Evolutionary conservation across 192 early-diverging fungal species (phyloP), one percentile per base, ranked within the genome.

Genomic region (Phlyctochytrium bullatum): DNA sequence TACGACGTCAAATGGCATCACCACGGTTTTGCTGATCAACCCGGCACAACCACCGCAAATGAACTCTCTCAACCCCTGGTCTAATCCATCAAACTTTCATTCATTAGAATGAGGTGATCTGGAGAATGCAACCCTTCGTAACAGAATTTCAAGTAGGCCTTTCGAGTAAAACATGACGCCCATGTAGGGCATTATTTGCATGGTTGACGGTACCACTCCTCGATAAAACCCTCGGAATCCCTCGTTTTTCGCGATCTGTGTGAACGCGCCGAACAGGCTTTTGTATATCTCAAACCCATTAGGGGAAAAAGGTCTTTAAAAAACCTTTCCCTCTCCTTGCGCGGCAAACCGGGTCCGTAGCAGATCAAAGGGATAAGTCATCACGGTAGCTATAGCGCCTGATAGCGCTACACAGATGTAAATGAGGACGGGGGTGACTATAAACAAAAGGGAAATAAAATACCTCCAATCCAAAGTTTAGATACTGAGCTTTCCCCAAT

Each of bases 181-280:
- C 92, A 96, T 96, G 61, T 96, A 95, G 17, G 97, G 97, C 74
- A 93, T 89, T 31, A 98, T 94, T 76, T 95, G 92, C 16, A 91
- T 72, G 28, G 92, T 74, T 1, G 93, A 83, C 3, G 96, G 89
- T 47, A 86, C 76, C 47, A 95, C 70, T 0, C 96, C 96, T 36
- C 89, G 80, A 67, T 96, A 98, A 52, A 95, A 92, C 4, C 96
- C 96, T 0, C 62, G 61, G 0, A 92, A 27, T 0, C 96, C 96
- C 53, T 98, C 94, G 28, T 87, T 78, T 1, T 58, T 34, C 29
- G 74, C 64, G 60, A 98, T 96, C 58, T 86, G 74, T 12, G 61
- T 35, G 0, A 93, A 65, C 6, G 93, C 92, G 3, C 83, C 80
- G 0, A 78, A 25, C 1, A 97, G 65, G 20, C 88, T 78, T 23